These are phyloP conservation scores for Aspergillus sp. DNA, from an alignment of 2,329 filamentous ascomycete genomes.

Conservation along the genomic window DNA sequence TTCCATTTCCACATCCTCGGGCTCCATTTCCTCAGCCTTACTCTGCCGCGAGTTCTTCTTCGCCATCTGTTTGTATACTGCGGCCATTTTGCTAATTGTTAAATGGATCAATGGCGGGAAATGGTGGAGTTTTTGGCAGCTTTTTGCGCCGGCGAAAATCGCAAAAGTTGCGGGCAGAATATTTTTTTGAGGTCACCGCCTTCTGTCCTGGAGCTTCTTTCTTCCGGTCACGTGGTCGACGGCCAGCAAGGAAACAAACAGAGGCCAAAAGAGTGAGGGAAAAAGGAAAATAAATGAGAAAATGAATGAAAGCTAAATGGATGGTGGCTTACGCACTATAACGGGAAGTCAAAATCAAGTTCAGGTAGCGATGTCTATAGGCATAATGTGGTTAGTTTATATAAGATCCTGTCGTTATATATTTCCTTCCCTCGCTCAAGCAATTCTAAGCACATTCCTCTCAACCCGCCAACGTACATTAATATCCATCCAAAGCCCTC, in stretches of 20 bases:
- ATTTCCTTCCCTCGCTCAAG: no score
- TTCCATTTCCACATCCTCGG: constrained; percentile 32
- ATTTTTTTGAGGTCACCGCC: constrained; percentile 25
- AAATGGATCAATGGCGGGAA: constrained; percentile 7
- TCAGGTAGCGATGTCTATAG: no score
- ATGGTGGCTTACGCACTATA: no score
- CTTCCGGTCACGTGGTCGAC: constrained; percentile 14
- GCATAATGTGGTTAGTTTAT: no score
- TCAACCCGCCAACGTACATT: background rate
- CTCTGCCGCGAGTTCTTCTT: constrained; percentile 45
- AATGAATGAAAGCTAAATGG: no score
- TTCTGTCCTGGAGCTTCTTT: background rate
- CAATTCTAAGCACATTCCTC: background rate
- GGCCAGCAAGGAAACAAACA: no score
- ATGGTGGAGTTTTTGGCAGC: constrained; percentile 5
- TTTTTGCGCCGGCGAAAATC: constrained; percentile 7
- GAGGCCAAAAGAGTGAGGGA: no score
- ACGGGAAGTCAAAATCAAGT: no score
- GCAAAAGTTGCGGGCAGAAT: constrained; percentile 32
- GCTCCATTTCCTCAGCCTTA: constrained; percentile 42
- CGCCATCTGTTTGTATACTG: constrained; percentile 67
- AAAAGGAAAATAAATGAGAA: no score
- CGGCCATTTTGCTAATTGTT: constrained; percentile 48
- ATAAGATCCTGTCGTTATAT: no score
- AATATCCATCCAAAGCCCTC: constrained; percentile 8